Conservation (phyloP, 495 filamentous ascomycete genomes). For the Staphylotrichum longicolle region DNA sequence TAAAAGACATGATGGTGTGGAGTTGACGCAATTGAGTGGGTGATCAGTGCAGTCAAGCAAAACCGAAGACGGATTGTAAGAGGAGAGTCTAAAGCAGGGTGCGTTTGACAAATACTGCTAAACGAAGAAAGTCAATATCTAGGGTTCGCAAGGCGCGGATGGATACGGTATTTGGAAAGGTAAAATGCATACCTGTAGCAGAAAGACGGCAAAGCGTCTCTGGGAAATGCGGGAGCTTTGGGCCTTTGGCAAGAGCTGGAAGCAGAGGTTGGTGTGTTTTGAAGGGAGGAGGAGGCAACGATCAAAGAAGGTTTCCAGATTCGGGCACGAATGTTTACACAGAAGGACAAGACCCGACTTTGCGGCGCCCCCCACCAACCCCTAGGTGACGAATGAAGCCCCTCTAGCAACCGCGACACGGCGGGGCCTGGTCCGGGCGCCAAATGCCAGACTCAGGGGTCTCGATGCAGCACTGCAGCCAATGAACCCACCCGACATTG, state of each 20-base stretch:
- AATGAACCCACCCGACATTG: constrained; percentile 12
- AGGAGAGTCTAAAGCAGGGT: constrained; percentile 20
- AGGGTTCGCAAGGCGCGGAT: constrained; percentile 3
- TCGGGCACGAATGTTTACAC: constrained; percentile 28
- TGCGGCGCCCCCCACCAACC: constrained; percentile 19
- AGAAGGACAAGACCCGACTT: constrained; percentile 13
- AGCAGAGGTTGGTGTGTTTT: constrained; percentile 8
- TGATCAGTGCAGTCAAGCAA: constrained; percentile 8
- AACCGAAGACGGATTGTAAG: constrained; percentile 12
- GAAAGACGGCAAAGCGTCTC: constrained; percentile 13
- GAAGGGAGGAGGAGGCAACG: constrained; percentile 11
- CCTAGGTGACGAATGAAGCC: constrained; percentile 25
- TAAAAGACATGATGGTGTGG: constrained; percentile 57
- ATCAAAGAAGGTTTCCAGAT: constrained; percentile 8
- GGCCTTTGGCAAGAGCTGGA: constrained; percentile 13
- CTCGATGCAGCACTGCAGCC: constrained; percentile 8
- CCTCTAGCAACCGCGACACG: constrained; percentile 27
- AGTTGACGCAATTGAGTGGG: constrained; percentile 6
- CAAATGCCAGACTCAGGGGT: background rate
- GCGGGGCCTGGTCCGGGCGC: constrained; percentile 6
- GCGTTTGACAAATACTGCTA: constrained; percentile 17
- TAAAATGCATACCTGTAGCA: constrained; percentile 26
- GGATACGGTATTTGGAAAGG: constrained; percentile 3
- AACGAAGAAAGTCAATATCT: constrained; percentile 27
- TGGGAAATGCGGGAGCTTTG: background rate